Conservation (phyloP, 345 rosid species). For the Ricinus communis region DNA sequence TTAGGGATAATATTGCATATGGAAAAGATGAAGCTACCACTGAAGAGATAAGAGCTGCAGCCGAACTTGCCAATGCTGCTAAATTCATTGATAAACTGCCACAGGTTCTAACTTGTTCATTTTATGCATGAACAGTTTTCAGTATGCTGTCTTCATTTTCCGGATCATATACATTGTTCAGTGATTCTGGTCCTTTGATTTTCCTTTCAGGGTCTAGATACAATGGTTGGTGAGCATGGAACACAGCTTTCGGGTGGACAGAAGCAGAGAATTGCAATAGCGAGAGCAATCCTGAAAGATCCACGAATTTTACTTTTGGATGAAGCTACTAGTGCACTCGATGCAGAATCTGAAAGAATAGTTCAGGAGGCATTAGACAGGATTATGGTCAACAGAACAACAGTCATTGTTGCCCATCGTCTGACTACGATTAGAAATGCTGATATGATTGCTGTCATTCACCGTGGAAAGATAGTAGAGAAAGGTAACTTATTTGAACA, state of each 20-base stretch:
- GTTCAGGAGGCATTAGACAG: constrained; percentile 37
- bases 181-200: neutral
- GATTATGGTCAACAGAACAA: constrained; percentile 30
- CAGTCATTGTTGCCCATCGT: constrained; percentile 37
- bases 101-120: neutral
- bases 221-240: constrained; percentile 25
- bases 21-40: constrained; percentile 31
- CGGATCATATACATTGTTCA: neutral
- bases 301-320: constrained; percentile 35
- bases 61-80: constrained; percentile 37
- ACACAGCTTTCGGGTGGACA: constrained; percentile 43
- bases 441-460: constrained; percentile 77
- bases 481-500: no score
- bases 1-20: constrained; percentile 48
- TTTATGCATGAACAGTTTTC: neutral
- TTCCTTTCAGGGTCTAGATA: constrained; percentile 15
- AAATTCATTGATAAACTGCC: constrained; percentile 32
- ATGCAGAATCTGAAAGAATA: constrained; percentile 34
- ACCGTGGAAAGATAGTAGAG: constrained; percentile 76
- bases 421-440: constrained; percentile 52
- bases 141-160: neutral
- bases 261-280: constrained; percentile 42
- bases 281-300: constrained; percentile 38
- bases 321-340: constrained; percentile 43
- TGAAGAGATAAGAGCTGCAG: constrained; percentile 42